Evolutionary conservation across 2,329 filamentous ascomycete species (phyloP).

Genomic region (Colletotrichum sp.): DNA sequence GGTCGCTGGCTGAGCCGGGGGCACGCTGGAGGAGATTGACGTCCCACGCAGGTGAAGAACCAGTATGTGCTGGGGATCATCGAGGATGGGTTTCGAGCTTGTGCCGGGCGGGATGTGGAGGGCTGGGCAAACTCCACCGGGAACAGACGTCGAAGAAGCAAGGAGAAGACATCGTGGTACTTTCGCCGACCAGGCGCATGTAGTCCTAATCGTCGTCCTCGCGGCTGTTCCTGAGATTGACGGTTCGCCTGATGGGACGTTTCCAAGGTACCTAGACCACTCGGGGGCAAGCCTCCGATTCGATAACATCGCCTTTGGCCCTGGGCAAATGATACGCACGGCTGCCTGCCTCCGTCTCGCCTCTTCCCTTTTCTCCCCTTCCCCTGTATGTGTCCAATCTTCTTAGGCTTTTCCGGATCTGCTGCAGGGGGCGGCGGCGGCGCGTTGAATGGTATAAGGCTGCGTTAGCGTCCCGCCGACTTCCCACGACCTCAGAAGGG

Average conservation of each 20-base stretch:
- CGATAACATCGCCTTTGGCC: background rate
- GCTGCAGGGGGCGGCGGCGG: background rate
- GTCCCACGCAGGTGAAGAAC: background rate
- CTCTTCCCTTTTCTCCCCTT: background rate
- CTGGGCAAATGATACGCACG: background rate
- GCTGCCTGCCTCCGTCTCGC: background rate
- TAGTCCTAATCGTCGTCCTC: background rate
- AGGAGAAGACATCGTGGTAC: background rate
- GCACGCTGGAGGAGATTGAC: background rate
- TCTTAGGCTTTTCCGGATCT: background rate
- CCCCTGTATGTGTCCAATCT: background rate
- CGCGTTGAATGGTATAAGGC: constrained; percentile 7
- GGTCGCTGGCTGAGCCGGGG: background rate
- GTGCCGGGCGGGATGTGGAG: background rate
- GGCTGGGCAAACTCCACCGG: background rate
- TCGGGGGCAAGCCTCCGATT: background rate
- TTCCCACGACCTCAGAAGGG: background rate
- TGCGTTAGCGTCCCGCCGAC: background rate
- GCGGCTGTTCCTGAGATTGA: background rate
- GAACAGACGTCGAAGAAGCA: background rate
- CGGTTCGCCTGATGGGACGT: background rate
- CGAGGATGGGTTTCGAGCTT: background rate
- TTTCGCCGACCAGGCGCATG: background rate
- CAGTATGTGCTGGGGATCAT: background rate
- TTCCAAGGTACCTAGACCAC: background rate